Base-by-base conservation (phyloP, 2,329 filamentous ascomycete genomes). In the Dactylellina cionopaga region DNA sequence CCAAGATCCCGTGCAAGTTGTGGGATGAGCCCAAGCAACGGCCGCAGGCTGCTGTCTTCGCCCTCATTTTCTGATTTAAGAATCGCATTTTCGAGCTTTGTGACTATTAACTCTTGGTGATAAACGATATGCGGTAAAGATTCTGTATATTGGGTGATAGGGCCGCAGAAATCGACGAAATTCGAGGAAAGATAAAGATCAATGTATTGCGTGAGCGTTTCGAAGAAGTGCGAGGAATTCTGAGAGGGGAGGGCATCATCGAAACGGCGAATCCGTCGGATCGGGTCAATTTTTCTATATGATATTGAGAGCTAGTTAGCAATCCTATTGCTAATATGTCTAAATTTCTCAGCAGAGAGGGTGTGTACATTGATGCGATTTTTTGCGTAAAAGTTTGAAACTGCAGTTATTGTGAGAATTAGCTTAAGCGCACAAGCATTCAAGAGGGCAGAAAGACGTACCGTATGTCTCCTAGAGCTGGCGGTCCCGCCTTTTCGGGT, bases 1-100 rank as follows among this genome's bases (percentile, higher is more conserved):
- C 94, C 94, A 63, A 99, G 81, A 78, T 99, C 96, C 79, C 96
- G 92, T n/a, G 95, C 93, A 79, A 99, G 93, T 39, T 95, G 92
- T 10, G 92, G 91, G 69, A 97, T 81, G n/a, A 99, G 86, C 31
- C 91, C 91, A 68, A 99, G 83, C 39, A 99, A 82, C 7, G 95
- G 91, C 78, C 99, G 93, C 71, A 97, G 83, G 1, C 91, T 89
- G 77, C 94, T 86, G 74, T 88, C 87, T 77, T 97, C 92, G 72
- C 89, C 89, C 77, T 87, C 87, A 58, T 88, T 93, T 73, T 98
- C 93, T 77, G 92, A 90, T 77, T 87, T 84, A 71, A 89, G 86
- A 74, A 99, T 83, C 70, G 90, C 80, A 37, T 31, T 37, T 33
- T 71, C 66, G 41, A 71, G 43, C 27, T 71, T 71, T 22, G 87